These are phyloP conservation scores for Cucurbita argyrosperma DNA, from an alignment of 306 rosid genomes.

Conservation along the genomic window DNA sequence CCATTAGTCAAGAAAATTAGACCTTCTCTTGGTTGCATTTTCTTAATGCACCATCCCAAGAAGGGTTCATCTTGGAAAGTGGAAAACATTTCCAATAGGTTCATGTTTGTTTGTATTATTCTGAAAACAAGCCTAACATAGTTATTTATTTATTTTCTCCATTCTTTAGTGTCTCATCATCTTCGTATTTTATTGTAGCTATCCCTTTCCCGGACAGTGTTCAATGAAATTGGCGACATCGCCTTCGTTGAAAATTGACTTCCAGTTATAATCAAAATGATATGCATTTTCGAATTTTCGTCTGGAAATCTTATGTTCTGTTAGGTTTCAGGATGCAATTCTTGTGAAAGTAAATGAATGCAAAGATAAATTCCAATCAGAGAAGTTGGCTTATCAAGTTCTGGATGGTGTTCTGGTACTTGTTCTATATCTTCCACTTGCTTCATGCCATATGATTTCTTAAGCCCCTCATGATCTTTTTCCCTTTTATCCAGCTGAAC, in stretches of 20 bases:
- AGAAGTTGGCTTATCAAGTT: background rate
- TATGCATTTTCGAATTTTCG: background rate
- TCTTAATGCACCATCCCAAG: constrained; percentile 1
- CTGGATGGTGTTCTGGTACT: background rate
- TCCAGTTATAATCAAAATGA: background rate
- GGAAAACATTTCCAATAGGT: background rate
- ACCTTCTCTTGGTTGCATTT: background rate
- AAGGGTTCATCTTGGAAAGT: background rate
- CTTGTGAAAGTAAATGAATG: constrained; percentile 3
- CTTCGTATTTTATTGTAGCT: background rate
- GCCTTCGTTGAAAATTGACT: background rate
- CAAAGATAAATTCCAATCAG: background rate
- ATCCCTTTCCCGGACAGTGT: background rate
- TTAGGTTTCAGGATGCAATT: constrained; percentile 6
- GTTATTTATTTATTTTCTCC: background rate
- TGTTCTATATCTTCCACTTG: background rate
- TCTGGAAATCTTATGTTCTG: background rate
- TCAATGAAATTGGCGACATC: background rate
- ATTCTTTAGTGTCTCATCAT: background rate
- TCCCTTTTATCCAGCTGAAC: background rate
- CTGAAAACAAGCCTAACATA: constrained; percentile 6
- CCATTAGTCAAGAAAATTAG: background rate
- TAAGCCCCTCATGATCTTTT: background rate
- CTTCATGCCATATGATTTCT: background rate
- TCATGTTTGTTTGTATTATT: constrained; percentile 3